Conservation (phyloP, 352 stramenopile species). For the Aphanomyces stellatus region DNA sequence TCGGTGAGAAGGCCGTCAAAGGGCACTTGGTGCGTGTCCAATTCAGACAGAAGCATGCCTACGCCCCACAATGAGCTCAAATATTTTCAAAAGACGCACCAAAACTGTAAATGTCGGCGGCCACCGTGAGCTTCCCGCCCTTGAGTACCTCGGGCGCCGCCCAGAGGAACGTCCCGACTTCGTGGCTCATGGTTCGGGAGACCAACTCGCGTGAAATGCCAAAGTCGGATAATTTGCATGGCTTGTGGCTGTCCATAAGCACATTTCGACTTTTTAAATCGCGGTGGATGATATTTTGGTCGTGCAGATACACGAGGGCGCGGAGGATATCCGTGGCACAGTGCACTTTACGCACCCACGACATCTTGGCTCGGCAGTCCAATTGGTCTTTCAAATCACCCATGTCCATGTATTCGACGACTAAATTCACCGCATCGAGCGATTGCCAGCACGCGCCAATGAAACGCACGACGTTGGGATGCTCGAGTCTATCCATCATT, state of each 20-base stretch:
- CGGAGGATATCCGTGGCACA: background rate
- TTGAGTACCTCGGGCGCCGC: conserved; percentile 6
- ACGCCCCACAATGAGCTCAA: background rate
- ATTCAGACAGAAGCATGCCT: background rate
- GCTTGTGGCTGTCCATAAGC: background rate
- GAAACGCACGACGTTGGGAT: background rate
- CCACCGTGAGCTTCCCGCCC: background rate
- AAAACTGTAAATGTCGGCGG: conserved; percentile 3
- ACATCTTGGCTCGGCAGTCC: background rate
- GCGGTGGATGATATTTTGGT: background rate
- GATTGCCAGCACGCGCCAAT: background rate
- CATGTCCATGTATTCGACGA: conserved; percentile 65
- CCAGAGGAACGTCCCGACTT: conserved; percentile 9
- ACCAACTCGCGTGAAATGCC: background rate
- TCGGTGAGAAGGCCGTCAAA: background rate
- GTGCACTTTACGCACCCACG: background rate
- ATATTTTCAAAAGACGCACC: background rate
- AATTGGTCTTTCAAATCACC: conserved; percentile 32
- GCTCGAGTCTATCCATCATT: background rate
- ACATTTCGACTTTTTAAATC: conserved; percentile 1
- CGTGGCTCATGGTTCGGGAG: background rate
- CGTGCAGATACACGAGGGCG: conserved; percentile 1
- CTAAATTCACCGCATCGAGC: conserved; percentile 29
- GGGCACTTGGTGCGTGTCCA: background rate
- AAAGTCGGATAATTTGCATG: conserved; percentile 11